Conservation (phyloP, 495 filamentous ascomycete genomes). For the Durotheca rogersii region DNA sequence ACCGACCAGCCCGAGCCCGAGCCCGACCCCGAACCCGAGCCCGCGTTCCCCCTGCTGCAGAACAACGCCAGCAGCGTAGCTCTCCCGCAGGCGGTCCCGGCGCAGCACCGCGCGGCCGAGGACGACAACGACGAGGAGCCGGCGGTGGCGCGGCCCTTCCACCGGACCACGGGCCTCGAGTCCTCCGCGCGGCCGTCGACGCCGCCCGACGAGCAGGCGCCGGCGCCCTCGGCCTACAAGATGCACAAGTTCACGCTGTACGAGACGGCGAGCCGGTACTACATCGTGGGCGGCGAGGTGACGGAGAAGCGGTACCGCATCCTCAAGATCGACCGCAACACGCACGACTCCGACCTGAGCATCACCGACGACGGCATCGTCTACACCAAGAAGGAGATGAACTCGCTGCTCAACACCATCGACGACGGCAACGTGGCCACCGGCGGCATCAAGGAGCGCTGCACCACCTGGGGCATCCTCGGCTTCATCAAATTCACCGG, state of each 20-base stretch:
- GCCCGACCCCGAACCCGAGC: constrained; percentile 20
- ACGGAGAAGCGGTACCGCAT: constrained; percentile 86
- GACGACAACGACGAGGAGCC: constrained; percentile 67
- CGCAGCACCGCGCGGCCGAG: constrained; percentile 42
- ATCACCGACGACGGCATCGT: constrained; percentile 93
- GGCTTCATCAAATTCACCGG: constrained; percentile 96
- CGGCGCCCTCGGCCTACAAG: constrained; percentile 70
- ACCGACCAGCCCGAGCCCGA: not conserved
- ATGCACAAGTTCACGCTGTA: constrained; percentile 97
- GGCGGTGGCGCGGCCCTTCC: constrained; percentile 62
- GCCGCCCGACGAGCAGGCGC: constrained; percentile 51
- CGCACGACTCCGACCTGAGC: constrained; percentile 74
- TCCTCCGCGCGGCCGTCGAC: constrained; percentile 38
- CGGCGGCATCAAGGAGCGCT: constrained; percentile 87
- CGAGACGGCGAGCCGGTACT: constrained; percentile 88
- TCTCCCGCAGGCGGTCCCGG: constrained; percentile 31
- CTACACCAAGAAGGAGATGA: constrained; percentile 91
- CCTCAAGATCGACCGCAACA: constrained; percentile 89
- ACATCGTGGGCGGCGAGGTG: constrained; percentile 89
- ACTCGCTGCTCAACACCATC: constrained; percentile 85
- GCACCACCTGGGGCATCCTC: constrained; percentile 88
- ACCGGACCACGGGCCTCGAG: constrained; percentile 59
- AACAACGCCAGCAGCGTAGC: constrained; percentile 44
- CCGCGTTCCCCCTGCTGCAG: constrained; percentile 45
- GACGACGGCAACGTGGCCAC: constrained; percentile 92